A percentile compares a stretch with the other conserved stretches of the same genome.
Evolutionary conservation across 805 yeast genomes (phyloP).

Genomic region (Starmerella etchellsii): DNA sequence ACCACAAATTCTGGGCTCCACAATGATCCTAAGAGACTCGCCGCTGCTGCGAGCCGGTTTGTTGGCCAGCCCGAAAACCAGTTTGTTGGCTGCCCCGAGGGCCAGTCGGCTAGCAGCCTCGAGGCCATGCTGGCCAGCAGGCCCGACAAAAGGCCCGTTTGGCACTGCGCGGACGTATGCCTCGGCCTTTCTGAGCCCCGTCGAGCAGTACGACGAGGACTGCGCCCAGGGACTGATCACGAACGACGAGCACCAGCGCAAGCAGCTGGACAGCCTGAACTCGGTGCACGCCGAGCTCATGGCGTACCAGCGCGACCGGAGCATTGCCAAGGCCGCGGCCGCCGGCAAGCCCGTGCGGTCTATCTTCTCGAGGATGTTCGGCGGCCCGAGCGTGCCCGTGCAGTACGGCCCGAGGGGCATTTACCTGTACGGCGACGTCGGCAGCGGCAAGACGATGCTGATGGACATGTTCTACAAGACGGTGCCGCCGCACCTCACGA

Average conservation of each 20-base stretch:
- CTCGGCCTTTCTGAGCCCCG: conserved; percentile 20
- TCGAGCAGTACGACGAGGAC: conserved; percentile 27
- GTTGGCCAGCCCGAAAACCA: no score
- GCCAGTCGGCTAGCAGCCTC: no score
- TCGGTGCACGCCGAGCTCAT: conserved; percentile 42
- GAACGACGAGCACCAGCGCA: conserved; percentile 72
- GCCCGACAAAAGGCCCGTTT: no score
- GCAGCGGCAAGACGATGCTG: conserved; percentile 96
- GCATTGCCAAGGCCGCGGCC: conserved; percentile 19
- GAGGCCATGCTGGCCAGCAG: no score
- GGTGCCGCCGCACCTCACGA: conserved; percentile 63
- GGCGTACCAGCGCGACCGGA: conserved; percentile 44
- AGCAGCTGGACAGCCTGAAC: conserved; percentile 51
- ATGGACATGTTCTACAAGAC: conserved; percentile 91
- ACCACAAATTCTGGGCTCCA: no score
- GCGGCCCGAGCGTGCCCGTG: conserved; percentile 3
- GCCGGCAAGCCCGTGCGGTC: not conserved
- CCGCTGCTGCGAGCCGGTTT: no score
- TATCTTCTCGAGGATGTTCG: not conserved
- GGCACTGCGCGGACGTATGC: not conserved
- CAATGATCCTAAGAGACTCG: no score
- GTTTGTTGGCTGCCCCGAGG: no score
- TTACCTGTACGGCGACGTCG: conserved; percentile 92
- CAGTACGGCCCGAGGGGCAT: conserved; percentile 54
- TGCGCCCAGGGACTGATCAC: conserved; percentile 27